Evolutionary conservation across 2,329 filamentous ascomycete genomes (phyloP).

Genomic region (Trichoderma aggressivum): DNA sequence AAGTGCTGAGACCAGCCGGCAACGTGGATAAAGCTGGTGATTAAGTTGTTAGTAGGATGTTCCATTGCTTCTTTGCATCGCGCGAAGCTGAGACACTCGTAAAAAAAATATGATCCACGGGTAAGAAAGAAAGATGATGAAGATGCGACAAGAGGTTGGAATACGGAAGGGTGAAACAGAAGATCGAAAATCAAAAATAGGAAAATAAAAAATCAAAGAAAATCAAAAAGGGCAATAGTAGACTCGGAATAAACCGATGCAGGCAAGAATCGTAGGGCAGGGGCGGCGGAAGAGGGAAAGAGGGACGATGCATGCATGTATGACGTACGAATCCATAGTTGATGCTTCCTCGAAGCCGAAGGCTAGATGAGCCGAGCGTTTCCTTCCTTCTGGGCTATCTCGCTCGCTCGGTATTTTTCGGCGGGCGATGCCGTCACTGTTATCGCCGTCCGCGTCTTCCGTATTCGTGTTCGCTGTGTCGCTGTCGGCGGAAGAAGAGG

Average conservation of each 20-base stretch:
- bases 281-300: slow-evolving; percentile 3
- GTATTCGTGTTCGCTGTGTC: slow-evolving; percentile 1
- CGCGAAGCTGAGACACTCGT: neutral
- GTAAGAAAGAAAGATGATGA: neutral
- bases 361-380: slow-evolving; percentile 2
- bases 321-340: slow-evolving; percentile 34
- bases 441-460: neutral
- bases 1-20: slow-evolving; percentile 50
- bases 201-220: neutral
- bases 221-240: neutral
- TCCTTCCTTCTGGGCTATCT: neutral
- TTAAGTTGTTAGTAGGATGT: slow-evolving; percentile 20
- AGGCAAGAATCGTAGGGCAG: neutral
- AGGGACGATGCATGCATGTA: slow-evolving; percentile 12
- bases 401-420: neutral
- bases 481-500: neutral
- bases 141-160: neutral
- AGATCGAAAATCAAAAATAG: neutral
- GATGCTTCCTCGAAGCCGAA: neutral
- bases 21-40: slow-evolving; percentile 50
- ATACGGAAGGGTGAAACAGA: neutral
- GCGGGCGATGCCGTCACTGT: neutral
- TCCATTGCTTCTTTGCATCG: neutral
- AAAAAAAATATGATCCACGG: neutral
- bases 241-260: neutral